phyloP scores from a whole-genome alignment of 2,329 filamentous ascomycete genomes.

The Fulvia fulva region DNA sequence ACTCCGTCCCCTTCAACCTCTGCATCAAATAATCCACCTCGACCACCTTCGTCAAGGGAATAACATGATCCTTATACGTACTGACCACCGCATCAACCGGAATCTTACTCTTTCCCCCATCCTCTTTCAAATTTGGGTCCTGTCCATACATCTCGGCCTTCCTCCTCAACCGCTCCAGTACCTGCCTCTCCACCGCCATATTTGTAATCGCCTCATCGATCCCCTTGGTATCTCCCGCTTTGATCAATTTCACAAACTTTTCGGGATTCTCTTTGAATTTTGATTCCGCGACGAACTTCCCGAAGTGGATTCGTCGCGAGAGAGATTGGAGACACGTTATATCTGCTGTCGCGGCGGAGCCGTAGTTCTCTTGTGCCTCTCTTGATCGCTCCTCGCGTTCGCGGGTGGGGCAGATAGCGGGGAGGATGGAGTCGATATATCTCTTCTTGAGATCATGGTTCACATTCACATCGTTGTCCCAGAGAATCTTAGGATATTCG shows the following conservation, averaged over 20 bases:
- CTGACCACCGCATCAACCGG: constrained; percentile 84
- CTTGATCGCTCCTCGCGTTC: constrained; percentile 69
- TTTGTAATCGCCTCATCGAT: constrained; percentile 92
- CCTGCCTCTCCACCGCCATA: constrained; percentile 80
- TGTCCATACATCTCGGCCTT: constrained; percentile 94
- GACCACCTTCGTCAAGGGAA: constrained; percentile 95
- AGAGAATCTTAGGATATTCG: constrained; percentile 81
- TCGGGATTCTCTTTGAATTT: constrained; percentile 86
- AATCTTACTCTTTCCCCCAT: constrained; percentile 65
- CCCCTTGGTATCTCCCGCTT: constrained; percentile 70
- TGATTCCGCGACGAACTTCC: constrained; percentile 95
- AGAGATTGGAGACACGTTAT: constrained; percentile 86
- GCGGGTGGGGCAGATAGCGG: constrained; percentile 73
- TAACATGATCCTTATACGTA: constrained; percentile 90
- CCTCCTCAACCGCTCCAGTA: constrained; percentile 76
- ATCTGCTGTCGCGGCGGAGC: constrained; percentile 84
- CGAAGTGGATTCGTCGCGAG: constrained; percentile 89
- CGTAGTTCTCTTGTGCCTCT: constrained; percentile 90
- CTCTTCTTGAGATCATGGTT: constrained; percentile 81
- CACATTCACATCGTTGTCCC: constrained; percentile 84
- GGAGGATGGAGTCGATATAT: constrained; percentile 80
- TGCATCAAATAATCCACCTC: constrained; percentile 99
- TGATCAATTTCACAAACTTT: constrained; percentile 76
- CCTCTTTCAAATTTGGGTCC: constrained; percentile 64
- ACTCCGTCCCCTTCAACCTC: constrained; percentile 60